Evolutionary conservation across 345 rosid genomes (phyloP), one percentile per base, ranked within the genome.

Genomic region (Brassica juncea): DNA sequence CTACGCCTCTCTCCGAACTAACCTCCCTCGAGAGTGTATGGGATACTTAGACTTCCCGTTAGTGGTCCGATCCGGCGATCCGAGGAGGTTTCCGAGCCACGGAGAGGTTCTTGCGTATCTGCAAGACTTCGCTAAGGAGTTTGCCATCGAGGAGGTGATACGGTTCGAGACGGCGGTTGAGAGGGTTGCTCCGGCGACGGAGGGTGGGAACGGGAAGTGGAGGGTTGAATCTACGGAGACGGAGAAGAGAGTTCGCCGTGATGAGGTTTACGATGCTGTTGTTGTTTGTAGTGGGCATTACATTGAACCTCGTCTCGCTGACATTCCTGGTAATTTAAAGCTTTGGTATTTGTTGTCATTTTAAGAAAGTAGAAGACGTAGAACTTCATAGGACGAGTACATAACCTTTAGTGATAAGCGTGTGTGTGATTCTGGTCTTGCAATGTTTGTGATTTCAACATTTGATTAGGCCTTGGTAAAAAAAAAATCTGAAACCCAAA

Each of bases 11-110:
- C 94, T 94, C 63, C 93, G 99, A 15, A 92, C 97, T 39, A 94
- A 92, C 77, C 88, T 94, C 6, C 93, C 99, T 0, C 85, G 99
- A 37, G 98, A 94, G 78, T 81, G 74, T 12, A 94, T 94, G 98
- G 99, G 99, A 23, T 93, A 81, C 80, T 67, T 32, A 9, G 97
- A 89, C 59, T 94, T 77, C 74, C 99, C 97, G 23, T 92, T 92
- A 72, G 71, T 86, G 23, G 5, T 72, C 70, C 70, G 79, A 27
- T 35, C 75, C 2, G 86, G 75, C 0, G 66, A 94, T 61, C 81
- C 82, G 68, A 91, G 99, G 85, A 83, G 93, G 84, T 89, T 78
- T 89, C 66, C 98, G 16, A 80, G 87, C 66, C 97, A 91, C 37
- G 30, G 54, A 28, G 97, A 91, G 74, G 94, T 91, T 74, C 67